phyloP scores from a whole-genome alignment of 345 rosid species.

The Arabidopsis arenosa region DNA sequence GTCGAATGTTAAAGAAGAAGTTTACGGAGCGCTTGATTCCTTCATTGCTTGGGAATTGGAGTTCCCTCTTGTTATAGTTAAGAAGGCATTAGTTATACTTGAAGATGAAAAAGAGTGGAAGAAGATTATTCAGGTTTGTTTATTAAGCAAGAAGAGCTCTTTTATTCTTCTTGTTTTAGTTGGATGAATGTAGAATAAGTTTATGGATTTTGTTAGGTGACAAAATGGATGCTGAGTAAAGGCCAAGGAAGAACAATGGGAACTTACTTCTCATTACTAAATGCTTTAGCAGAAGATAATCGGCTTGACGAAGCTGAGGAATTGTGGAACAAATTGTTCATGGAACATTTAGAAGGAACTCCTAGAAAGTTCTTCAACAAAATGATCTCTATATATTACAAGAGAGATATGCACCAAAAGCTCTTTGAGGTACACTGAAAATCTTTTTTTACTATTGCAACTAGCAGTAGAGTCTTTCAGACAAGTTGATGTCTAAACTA shows the following conservation, averaged over 20 bases:
- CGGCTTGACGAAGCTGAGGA: constrained; percentile 92
- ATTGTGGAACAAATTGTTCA: constrained; percentile 77
- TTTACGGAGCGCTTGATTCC: constrained; percentile 92
- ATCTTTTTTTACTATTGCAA: neutral
- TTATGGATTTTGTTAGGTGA: constrained; percentile 54
- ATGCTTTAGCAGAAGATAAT: constrained; percentile 83
- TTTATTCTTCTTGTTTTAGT: neutral
- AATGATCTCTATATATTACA: constrained; percentile 75
- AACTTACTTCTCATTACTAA: constrained; percentile 75
- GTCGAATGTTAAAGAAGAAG: constrained; percentile 93
- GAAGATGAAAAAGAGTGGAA: constrained; percentile 85
- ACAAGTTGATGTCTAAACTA: constrained; percentile 13
- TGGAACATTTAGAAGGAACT: constrained; percentile 67
- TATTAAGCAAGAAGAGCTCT: neutral
- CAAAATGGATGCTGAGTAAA: constrained; percentile 97
- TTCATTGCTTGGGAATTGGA: constrained; percentile 95
- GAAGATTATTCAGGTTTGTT: constrained; percentile 82
- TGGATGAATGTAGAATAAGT: neutral
- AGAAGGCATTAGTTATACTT: constrained; percentile 85
- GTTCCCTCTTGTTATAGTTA: constrained; percentile 83
- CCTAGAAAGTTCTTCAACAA: constrained; percentile 82
- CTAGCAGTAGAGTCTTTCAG: neutral
- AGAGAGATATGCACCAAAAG: constrained; percentile 77
- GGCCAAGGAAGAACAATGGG: constrained; percentile 97
- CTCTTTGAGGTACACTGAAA: constrained; percentile 70